Evolutionary conservation across 2,329 filamentous ascomycete species (phyloP), one percentile per base, ranked within the genome.

Genomic region (Emergomyces africanus): DNA sequence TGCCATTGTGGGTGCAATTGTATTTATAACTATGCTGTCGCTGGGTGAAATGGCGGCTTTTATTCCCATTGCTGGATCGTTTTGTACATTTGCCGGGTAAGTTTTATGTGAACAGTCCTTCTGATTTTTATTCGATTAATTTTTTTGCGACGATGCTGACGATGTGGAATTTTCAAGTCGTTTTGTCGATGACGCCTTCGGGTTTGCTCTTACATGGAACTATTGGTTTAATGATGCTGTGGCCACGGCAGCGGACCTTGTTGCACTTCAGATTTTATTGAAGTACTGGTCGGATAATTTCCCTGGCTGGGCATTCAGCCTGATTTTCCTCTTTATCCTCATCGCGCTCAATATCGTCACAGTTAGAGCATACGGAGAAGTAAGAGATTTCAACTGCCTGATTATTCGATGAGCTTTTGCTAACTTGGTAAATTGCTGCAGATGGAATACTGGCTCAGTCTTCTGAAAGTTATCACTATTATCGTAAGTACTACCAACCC

Each of bases 221-320:
- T 75, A 76, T 62, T 86, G 83, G 83, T 84, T 85, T 65, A 85
- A 86, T 67, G 82, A 86, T 70, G 83, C 83, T 1, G 79, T 83
- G 0, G 79, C 77, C 0, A 82, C 79, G 1, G 83, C 83, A 0
- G 75, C 82, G 0, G 83, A 87, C 70, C 71, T 86, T 30, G 81
- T 85, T 23, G 78, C 81, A 0, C 68, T 83, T 39, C 81, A 83
- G 66, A 70, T 86, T 1, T 66, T 86, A 1, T 70, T 85, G 57
- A 70, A 83, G 54, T 86, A 83, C 66, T 86, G 83, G 83, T 80
- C 78, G 41, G 77, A 81, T 50, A 77, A 79, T 61, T 83, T 87
- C 57, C 83, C 84, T 0, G 82, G 83, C 1, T 85, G 82, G 78
- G 84, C 79, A 0, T 72, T 86, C 50, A 83, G 81, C 64, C 66